Base-by-base conservation (phyloP, 805 yeast genomes). In the Candida lessepsii region DNA sequence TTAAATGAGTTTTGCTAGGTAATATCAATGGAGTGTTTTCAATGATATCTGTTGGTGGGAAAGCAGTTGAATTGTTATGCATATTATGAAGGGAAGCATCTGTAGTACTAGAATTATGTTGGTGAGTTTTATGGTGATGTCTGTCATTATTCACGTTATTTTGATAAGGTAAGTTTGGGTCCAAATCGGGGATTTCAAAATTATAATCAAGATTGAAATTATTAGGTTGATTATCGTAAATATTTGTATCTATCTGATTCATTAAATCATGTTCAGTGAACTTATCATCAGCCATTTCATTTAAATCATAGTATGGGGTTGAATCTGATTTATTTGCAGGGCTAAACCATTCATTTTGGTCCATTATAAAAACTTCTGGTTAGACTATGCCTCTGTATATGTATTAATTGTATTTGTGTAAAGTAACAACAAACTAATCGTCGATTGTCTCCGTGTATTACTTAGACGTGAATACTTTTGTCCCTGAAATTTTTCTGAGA, bases 221-320 rank as follows among this genome's bases (percentile, higher is more conserved):
- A 8, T 30, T 16, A 7, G 29, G 39, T 9, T 41, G 42, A n/a
- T 42, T 42, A 4, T 56, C 58, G 46, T 61, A 61, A 29, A 62
- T 44, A 37, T 54, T 56, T 16, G 52, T 53, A 28, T 61, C 66
- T 20, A 63, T 44, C 37, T 60, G 64, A 27, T 59, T 58, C 28
- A 63, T 48, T 32, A 58, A 54, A 47, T 39, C 42, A 3, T 39
- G 37, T 20, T 58, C 62, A 19, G 52, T 40, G 37, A 55, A 56
- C 26, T 54, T 51, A 17, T 33, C 25, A 6, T 35, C 46, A 9
- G 40, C 35, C 5, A 42, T 29, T 23, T 47, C 50, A 23, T 45
- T 45, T 15, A 51, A 32, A 19, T 47, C 53, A 24, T 40, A 49
- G 39, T 51, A 53, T 3, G 46, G 45, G 4, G 43, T 45, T 9